Evolutionary conservation across 2,329 filamentous ascomycete species (phyloP).

Genomic region (Coleophoma crateriformis): DNA sequence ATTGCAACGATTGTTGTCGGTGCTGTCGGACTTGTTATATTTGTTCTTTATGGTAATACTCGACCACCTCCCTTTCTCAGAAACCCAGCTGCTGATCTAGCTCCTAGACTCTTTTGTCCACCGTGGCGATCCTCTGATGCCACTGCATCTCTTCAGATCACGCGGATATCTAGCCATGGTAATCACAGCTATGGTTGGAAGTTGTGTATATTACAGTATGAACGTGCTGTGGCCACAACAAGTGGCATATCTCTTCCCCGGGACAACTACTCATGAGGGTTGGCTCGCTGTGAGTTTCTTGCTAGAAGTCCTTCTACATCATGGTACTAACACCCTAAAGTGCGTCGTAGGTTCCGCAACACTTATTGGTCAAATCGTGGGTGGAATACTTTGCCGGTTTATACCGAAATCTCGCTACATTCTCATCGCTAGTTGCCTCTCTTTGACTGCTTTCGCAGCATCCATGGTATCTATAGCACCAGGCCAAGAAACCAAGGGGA

Average conservation of each 20-base stretch:
- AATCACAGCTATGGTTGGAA: slow-evolving; percentile 26
- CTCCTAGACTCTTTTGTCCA: slow-evolving; percentile 5
- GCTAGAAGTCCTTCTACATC: too few species aligned
- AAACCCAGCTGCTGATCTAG: too few species aligned
- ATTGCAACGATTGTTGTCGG: slow-evolving; percentile 2
- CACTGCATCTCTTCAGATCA: slow-evolving; percentile 27
- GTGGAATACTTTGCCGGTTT: slow-evolving; percentile 29
- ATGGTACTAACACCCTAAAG: not conserved
- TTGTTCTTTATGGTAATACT: not conserved
- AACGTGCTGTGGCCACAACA: slow-evolving; percentile 32
- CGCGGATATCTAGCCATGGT: slow-evolving; percentile 27
- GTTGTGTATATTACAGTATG: slow-evolving; percentile 32
- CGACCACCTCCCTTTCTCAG: too few species aligned
- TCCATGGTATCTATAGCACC: slow-evolving; percentile 18
- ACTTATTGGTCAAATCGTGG: slow-evolving; percentile 10
- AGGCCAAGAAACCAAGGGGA: slow-evolving; percentile 18
- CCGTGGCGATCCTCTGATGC: slow-evolving; percentile 29
- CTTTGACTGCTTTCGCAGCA: slow-evolving; percentile 28
- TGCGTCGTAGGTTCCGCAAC: slow-evolving; percentile 5
- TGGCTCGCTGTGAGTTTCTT: slow-evolving; percentile 2
- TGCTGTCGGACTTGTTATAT: not conserved
- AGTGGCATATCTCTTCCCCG: slow-evolving; percentile 14
- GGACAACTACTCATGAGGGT: slow-evolving; percentile 3
- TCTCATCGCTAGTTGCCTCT: slow-evolving; percentile 20
- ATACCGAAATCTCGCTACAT: slow-evolving; percentile 31